Base-by-base conservation (phyloP, 352 stramenopile species). In the Phytophthora rubi region DNA sequence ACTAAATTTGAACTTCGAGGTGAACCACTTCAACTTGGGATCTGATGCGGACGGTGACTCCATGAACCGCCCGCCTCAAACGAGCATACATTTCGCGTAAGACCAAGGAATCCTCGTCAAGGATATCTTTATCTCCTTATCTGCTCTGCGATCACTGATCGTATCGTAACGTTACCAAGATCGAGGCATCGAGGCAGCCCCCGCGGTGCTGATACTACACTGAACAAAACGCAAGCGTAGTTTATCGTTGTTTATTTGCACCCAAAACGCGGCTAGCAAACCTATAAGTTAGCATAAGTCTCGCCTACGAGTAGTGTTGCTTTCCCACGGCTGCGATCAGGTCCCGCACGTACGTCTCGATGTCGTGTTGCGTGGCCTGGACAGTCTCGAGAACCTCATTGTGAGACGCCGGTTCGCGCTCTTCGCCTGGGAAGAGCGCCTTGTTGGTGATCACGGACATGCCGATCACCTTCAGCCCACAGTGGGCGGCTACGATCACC, bases 361-460 rank as follows among this genome's bases (percentile, higher is more conserved):
- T 77, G 68, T 82, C 71, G 68, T 75, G 62, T 56, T 95, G 83
- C n/a, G 85, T 90, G 28, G 85, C 73, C 55, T 90, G 70, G 8
- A 86, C 95, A 3, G 95, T 93, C 48, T 98, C 91, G 16, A 99
- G 82, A 9, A 99, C 96, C 83, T 99, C 96, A 44, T 93, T 82
- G 79, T 99, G 96, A 49, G 83, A 97, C 33, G 96, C 93, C 30
- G 91, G 80, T 33, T 90, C 67, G 51, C 83, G 83, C 23, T 92
- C 89, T 59, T 97, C 79, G 13, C 91, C 93, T 9, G 88, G 87
- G 70, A 89, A 95, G 37, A 96, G 86, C 33, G 87, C 85, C 67
- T 91, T 92, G 81, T 99, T 99, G 21, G 97, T 99, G 72, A 99
- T 98, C 26, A 99, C 75, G 53, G 90, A 98, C 32, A 99, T 70